phyloP scores from a whole-genome alignment of 805 yeast species.

The Saturnispora bothae region DNA sequence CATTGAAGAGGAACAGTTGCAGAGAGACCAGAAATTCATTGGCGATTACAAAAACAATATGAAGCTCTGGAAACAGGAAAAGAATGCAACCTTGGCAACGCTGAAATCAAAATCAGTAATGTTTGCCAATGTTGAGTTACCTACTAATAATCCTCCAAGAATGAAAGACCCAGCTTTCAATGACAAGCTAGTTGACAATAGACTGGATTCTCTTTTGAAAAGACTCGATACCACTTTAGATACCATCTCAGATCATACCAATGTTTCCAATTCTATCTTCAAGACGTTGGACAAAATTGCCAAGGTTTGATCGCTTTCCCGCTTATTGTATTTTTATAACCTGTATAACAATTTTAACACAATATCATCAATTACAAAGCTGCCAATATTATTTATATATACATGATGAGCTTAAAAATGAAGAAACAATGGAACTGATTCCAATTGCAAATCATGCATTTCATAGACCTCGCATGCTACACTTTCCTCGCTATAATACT shows the following conservation, averaged over 20 bases:
- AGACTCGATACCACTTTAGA: neutral
- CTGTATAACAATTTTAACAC: no score
- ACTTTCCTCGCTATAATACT: no score
- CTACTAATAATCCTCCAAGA: neutral
- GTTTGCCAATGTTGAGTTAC: conserved; percentile 2
- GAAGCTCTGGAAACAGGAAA: conserved; percentile 10
- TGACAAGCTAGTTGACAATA: conserved; percentile 9
- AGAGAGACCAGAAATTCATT: conserved; percentile 16
- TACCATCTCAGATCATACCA: neutral
- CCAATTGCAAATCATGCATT: conserved; percentile 8
- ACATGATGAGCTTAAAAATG: conserved; percentile 6
- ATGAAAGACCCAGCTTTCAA: neutral
- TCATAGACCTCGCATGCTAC: conserved; percentile 10
- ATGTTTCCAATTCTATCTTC: conserved; percentile 1
- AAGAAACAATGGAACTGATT: conserved; percentile 17
- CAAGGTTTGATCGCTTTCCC: neutral
- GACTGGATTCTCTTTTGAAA: neutral
- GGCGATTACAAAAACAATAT: conserved; percentile 14
- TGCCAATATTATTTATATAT: neutral
- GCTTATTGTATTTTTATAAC: no score
- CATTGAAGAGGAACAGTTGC: conserved; percentile 15
- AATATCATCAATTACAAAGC: neutral
- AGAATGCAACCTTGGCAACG: conserved; percentile 12
- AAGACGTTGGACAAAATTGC: conserved; percentile 1
- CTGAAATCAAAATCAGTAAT: conserved; percentile 2